Conservation (phyloP, 352 stramenopile species). For the Phytophthora kernoviae region DNA sequence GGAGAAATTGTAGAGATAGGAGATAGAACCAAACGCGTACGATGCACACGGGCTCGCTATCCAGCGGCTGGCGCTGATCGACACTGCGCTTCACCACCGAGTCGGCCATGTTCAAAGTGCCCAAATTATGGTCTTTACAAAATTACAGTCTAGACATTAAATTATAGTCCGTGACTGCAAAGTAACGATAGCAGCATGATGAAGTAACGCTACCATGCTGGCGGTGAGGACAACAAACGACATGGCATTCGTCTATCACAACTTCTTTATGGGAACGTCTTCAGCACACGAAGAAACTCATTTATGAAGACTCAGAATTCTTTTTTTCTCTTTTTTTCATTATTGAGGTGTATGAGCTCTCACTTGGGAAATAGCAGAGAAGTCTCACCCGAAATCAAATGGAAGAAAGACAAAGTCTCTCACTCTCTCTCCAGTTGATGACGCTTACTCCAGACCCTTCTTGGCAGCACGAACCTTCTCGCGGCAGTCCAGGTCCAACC, state of each 20-base stretch:
- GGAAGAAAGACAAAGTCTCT: no score
- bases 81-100: conserved; percentile 29
- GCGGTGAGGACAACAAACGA: background rate
- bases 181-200: no score
- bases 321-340: conserved; percentile 25
- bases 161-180: no score
- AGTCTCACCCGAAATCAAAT: no score
- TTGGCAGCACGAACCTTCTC: conserved; percentile 63
- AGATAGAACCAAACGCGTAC: no score
- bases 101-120: conserved; percentile 19
- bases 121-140: no score
- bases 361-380: no score
- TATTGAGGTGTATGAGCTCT: conserved; percentile 8
- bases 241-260: background rate
- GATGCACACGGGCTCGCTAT: conserved; percentile 49
- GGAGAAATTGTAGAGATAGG: no score
- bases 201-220: background rate
- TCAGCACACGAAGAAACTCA: background rate
- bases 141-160: no score
- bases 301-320: conserved; percentile 18
- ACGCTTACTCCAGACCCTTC: conserved; percentile 67
- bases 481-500: conserved; percentile 80
- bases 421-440: background rate
- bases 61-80: conserved; percentile 38
- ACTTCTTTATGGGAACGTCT: background rate